A percentile compares a stretch with the other conserved stretches of the same genome.
phyloP scores from a whole-genome alignment of 257 asterid genomes.

The Ajuga chamaepitys region DNA sequence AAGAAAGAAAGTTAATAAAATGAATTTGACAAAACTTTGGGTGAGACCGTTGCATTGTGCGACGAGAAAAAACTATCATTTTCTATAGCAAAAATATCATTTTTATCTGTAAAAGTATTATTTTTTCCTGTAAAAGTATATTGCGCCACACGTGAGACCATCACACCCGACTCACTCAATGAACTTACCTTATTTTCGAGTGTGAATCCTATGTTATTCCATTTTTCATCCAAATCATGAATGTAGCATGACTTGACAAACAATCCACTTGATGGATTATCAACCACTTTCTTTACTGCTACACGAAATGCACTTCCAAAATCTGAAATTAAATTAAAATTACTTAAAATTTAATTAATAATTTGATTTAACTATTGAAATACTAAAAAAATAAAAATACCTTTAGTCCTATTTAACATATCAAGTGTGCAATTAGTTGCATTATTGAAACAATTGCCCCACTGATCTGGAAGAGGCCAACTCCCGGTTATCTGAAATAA shows the following conservation, averaged over 20 bases:
- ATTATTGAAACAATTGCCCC: background rate
- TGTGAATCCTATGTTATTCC: background rate
- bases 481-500: background rate
- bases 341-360: background rate
- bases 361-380: background rate
- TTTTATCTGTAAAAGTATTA: no score
- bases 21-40: no score
- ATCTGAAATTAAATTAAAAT: slow-evolving; percentile 7
- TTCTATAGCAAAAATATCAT: no score
- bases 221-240: background rate
- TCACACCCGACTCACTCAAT: no score
- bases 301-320: slow-evolving; percentile 6
- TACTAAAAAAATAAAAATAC: background rate
- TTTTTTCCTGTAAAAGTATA: no score
- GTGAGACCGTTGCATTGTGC: no score
- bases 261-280: slow-evolving; percentile 10
- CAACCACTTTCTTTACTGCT: background rate
- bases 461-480: background rate
- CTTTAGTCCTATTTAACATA: background rate
- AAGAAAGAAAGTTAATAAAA: background rate
- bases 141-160: no score
- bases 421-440: background rate
- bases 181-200: slow-evolving; percentile 12
- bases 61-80: no score
- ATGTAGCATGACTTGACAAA: slow-evolving; percentile 16